A percentile compares a stretch with the other conserved stretches of the same genome.
Evolutionary conservation across 1,284 basidiomycete species (phyloP).

Genomic region (Ustilago hordei): DNA sequence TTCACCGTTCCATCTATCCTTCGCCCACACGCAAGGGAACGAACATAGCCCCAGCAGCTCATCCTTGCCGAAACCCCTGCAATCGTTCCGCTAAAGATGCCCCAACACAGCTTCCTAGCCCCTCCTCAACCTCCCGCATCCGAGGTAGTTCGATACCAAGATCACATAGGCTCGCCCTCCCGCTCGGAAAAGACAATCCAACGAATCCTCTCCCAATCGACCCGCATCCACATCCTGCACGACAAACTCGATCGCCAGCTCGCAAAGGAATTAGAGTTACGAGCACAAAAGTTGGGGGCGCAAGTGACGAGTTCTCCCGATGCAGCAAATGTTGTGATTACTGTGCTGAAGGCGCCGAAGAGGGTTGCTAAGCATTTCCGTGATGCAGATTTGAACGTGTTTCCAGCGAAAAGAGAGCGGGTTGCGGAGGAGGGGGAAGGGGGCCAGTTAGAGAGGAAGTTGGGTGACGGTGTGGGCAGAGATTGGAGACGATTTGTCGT

Average conservation of each 20-base stretch:
- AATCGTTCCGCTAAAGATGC: neutral
- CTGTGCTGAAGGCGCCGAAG: constrained; percentile 41
- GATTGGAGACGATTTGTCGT: constrained; percentile 51
- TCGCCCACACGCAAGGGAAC: no score
- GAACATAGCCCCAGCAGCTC: no score
- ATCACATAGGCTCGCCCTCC: constrained; percentile 28
- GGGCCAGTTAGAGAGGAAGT: constrained; percentile 1
- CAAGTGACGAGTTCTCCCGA: constrained; percentile 23
- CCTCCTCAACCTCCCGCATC: neutral
- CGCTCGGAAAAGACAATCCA: constrained; percentile 18
- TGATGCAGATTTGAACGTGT: constrained; percentile 21
- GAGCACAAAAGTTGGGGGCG: constrained; percentile 37
- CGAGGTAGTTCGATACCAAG: constrained; percentile 28
- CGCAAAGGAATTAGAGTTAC: constrained; percentile 6
- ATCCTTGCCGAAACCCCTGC: no score
- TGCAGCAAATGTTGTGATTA: constrained; percentile 43
- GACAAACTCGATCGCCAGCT: constrained; percentile 32
- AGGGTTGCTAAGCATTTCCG: constrained; percentile 35
- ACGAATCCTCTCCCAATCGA: constrained; percentile 39
- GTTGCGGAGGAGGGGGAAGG: neutral
- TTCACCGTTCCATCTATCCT: no score
- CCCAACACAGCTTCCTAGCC: constrained; percentile 9
- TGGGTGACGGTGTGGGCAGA: constrained; percentile 22
- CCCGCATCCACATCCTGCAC: constrained; percentile 33
- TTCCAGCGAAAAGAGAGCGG: neutral